Evolutionary conservation across 2,329 filamentous ascomycete species (phyloP).

Genomic region (Metarhizium rileyi): DNA sequence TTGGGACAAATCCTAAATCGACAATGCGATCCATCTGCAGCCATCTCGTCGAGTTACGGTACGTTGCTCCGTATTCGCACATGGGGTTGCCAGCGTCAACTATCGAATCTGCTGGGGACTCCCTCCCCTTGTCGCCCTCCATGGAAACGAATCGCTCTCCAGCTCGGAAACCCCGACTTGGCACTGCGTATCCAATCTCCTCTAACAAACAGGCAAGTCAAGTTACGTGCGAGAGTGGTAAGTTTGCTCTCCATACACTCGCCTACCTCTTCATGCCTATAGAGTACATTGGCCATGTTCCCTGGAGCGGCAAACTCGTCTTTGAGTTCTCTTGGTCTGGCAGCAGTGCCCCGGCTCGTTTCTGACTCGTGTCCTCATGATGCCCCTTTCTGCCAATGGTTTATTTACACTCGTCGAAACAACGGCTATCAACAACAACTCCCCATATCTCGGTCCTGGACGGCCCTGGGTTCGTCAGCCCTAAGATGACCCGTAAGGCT

Average conservation of each 20-base stretch:
- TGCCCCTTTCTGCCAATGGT: background rate
- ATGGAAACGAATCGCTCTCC: background rate
- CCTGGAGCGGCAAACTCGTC: constrained; percentile 2
- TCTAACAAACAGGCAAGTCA: no score
- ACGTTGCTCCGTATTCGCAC: background rate
- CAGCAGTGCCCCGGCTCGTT: constrained; percentile 1
- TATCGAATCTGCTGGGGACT: background rate
- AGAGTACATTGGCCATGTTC: background rate
- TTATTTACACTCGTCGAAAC: background rate
- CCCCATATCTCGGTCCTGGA: background rate
- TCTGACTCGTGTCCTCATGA: background rate
- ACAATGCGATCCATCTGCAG: no score
- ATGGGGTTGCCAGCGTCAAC: no score
- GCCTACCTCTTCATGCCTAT: background rate
- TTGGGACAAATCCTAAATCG: no score
- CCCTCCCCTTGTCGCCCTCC: background rate
- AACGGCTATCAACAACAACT: constrained; percentile 1
- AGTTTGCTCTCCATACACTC: background rate
- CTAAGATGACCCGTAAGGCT: constrained; percentile 6
- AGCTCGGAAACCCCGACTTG: background rate
- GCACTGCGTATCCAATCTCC: background rate
- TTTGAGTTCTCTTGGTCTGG: constrained; percentile 1
- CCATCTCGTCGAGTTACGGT: no score
- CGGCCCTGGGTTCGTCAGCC: constrained; percentile 7
- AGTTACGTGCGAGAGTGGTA: background rate